phyloP scores from a whole-genome alignment of 768 basidiomycete genomes.

The Leccinum ochraceum region DNA sequence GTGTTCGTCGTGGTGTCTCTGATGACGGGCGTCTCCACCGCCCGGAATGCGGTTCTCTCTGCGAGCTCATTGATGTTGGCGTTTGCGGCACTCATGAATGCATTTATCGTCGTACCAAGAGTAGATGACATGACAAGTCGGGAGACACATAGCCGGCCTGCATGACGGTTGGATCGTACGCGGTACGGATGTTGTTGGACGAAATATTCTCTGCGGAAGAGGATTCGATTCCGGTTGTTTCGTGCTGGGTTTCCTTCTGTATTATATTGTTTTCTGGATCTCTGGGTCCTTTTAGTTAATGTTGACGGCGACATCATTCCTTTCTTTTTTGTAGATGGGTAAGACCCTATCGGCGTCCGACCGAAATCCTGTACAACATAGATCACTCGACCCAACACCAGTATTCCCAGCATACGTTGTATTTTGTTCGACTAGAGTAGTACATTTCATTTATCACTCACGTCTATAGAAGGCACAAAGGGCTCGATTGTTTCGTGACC shows the following conservation, averaged over 20 bases:
- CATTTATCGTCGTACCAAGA: slow-evolving; percentile 43
- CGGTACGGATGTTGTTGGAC: not conserved
- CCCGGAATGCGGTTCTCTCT: slow-evolving; percentile 58
- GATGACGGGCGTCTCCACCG: slow-evolving; percentile 66
- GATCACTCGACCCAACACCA: not conserved
- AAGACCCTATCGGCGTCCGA: not conserved
- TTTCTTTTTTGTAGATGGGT: too few relatives aligned
- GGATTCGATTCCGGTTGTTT: not conserved
- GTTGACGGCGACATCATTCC: not conserved
- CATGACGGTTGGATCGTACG: slow-evolving; percentile 7
- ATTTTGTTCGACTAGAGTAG: not conserved
- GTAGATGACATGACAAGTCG: slow-evolving; percentile 24
- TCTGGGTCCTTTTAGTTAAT: not conserved
- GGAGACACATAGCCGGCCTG: slow-evolving; percentile 24
- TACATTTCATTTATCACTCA: not conserved
- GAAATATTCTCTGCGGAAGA: too few relatives aligned
- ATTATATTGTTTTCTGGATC: not conserved
- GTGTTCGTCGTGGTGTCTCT: slow-evolving; percentile 70
- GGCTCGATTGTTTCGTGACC: not conserved
- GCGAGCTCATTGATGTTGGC: slow-evolving; percentile 58
- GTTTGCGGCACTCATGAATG: slow-evolving; percentile 61
- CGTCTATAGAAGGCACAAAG: not conserved
- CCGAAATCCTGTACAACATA: not conserved
- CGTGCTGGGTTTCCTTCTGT: not conserved
- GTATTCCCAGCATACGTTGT: not conserved